Evolutionary conservation across 2,329 filamentous ascomycete genomes (phyloP), one percentile per base, ranked within the genome.

Genomic region (Microascus cirrosus): DNA sequence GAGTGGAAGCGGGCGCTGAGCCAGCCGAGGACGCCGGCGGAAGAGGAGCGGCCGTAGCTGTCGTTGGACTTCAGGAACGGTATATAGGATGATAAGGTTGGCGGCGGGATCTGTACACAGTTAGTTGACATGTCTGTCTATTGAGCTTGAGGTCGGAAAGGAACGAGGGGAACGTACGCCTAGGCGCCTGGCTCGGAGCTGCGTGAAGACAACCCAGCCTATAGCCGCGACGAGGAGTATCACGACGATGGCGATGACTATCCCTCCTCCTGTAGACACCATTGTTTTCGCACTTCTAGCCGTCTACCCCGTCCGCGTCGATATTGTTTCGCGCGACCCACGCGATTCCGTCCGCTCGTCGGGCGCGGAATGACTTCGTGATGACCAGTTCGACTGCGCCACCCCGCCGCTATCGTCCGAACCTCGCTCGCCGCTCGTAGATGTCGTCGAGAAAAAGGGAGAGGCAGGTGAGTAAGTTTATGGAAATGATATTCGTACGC

Each of bases 151-250:
- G 48, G 18, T 25, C 3, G 18, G 28, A 51, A 45, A 24, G 22
- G 22, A 34, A 56, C 50, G 48, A 20, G 50, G 25, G 35, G 4
- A 56, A 76, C 80, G 63, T 75, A 83, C 81, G 25, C 90, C 90
- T 58, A 91, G 79, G 67, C 83, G 82, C 61, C 84, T 80, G 55
- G 89, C 89, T 65, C 86, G 86, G 64, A 86, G 76, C 66, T 89
- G 86, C 34, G 85, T 84, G 67, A 85, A 91, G 66, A 84, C 71
- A 60, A 90, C 74, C 84, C 86, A 93, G 66, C 79, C 84, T 58
- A 79, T 71, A 59, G 74, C 83, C 28, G 72, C 81, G 58, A 76
- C 70, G 58, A 86, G 60, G 57, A 83, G 67, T 65, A 89, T 69
- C 64, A 90, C 73, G 63, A 90, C 65, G 66, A 93, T 70, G 66